Evolutionary conservation across 2,329 filamentous ascomycete species (phyloP).

Genomic region (Arachnomyces sp.): DNA sequence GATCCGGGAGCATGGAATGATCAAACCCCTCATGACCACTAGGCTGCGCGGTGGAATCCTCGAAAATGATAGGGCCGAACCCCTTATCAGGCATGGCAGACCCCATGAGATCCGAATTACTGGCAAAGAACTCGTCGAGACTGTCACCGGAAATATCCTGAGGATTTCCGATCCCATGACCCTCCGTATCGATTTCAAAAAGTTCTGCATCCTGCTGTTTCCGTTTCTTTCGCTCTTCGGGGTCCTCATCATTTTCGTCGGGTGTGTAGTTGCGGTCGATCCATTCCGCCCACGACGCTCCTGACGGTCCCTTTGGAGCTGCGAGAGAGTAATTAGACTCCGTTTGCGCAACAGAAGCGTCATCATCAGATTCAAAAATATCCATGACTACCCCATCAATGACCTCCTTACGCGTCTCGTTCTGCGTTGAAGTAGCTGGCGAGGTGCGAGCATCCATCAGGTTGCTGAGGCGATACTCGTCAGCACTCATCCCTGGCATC

Average conservation of each 20-base stretch:
- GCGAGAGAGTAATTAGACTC: conserved; percentile 24
- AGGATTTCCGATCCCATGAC: conserved; percentile 12
- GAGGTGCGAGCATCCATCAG: conserved; percentile 17
- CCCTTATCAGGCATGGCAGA: background rate
- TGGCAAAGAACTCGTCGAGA: no score
- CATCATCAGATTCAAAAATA: conserved; percentile 28
- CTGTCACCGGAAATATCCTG: no score
- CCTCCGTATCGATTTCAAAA: conserved; percentile 17
- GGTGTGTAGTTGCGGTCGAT: conserved; percentile 14
- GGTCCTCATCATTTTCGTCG: conserved; percentile 15
- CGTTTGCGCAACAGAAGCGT: conserved; percentile 15
- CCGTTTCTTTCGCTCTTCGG: conserved; percentile 6
- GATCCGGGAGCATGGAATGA: conserved; percentile 7
- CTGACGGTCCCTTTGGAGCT: conserved; percentile 15
- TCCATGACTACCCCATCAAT: conserved; percentile 31
- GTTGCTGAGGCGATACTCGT: conserved; percentile 18
- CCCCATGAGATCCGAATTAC: no score
- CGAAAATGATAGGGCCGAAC: conserved; percentile 26
- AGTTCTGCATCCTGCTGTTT: conserved; percentile 6
- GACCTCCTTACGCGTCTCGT: conserved; percentile 19
- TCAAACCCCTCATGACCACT: conserved; percentile 4
- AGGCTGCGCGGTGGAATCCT: conserved; percentile 4
- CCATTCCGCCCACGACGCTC: conserved; percentile 30
- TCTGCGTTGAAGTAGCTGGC: conserved; percentile 17
- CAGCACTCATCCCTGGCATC: conserved; percentile 13